Conservation (phyloP, 345 rosid species). For the Cardamine resedifolia region DNA sequence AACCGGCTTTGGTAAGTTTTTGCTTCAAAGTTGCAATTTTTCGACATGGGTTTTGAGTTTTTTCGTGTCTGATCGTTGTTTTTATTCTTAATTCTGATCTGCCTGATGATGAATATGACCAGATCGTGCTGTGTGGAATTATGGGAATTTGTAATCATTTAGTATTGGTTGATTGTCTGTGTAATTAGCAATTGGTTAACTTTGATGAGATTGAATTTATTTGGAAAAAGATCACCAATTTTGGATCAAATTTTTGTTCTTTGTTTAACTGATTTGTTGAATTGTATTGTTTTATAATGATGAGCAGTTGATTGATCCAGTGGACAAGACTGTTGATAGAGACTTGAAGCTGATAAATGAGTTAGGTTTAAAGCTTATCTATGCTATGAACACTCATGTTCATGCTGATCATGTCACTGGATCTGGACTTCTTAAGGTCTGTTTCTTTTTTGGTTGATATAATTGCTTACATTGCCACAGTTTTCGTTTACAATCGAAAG, state of each 20-base stretch:
- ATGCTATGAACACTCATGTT: slow-evolving; percentile 92
- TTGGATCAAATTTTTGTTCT: background rate
- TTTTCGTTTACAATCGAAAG: slow-evolving; percentile 5
- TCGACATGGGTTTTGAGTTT: slow-evolving; percentile 12
- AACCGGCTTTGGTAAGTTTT: slow-evolving; percentile 73
- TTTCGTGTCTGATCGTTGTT: background rate
- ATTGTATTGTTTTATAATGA: slow-evolving; percentile 1
- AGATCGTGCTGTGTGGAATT: background rate
- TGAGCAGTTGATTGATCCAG: slow-evolving; percentile 89
- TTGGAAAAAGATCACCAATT: background rate
- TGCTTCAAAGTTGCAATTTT: background rate
- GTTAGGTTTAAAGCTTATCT: slow-evolving; percentile 69
- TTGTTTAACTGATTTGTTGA: background rate
- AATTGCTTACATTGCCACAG: background rate
- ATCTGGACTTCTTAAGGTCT: slow-evolving; percentile 82
- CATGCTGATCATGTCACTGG: slow-evolving; percentile 99
- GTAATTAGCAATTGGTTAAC: background rate
- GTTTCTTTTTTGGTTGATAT: background rate
- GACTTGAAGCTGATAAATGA: slow-evolving; percentile 69
- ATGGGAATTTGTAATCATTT: background rate
- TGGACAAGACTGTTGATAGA: slow-evolving; percentile 86
- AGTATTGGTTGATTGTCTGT: background rate
- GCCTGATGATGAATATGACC: background rate
- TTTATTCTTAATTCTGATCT: background rate
- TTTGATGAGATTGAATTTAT: background rate